Conservation (phyloP, 2,329 filamentous ascomycete species). For the Penicillium hordei region DNA sequence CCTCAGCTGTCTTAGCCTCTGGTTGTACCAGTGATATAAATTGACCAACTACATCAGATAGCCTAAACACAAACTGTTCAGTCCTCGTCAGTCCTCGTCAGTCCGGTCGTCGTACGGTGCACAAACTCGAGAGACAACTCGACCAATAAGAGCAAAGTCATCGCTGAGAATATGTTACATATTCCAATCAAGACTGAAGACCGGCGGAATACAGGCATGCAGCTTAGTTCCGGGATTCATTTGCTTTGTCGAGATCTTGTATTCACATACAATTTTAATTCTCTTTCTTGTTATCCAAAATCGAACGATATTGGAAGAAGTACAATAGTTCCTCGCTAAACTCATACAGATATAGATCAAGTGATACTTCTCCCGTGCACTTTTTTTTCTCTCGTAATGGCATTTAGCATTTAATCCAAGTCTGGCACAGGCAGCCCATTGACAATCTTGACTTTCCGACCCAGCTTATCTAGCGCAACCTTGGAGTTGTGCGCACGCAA, state of each 20-base stretch:
- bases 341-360: neutral
- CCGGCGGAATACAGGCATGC: neutral
- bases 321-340: neutral
- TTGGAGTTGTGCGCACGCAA: slow-evolving; percentile 66
- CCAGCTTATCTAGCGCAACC: slow-evolving; percentile 66
- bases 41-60: neutral
- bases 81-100: neutral
- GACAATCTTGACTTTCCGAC: slow-evolving; percentile 68
- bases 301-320: neutral
- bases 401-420: slow-evolving; percentile 17
- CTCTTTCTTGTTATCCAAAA: neutral
- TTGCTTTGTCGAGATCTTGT: neutral
- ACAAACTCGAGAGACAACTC: neutral
- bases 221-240: neutral
- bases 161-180: neutral
- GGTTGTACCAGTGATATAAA: neutral
- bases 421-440: slow-evolving; percentile 27
- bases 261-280: neutral
- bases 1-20: neutral
- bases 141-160: neutral
- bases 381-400: neutral
- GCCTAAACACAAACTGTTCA: neutral
- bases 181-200: neutral
- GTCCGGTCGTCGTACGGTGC: neutral
- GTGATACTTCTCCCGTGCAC: neutral